phyloP scores from a whole-genome alignment of 1,139 yeast species.

The Pneumocystis carinii region DNA sequence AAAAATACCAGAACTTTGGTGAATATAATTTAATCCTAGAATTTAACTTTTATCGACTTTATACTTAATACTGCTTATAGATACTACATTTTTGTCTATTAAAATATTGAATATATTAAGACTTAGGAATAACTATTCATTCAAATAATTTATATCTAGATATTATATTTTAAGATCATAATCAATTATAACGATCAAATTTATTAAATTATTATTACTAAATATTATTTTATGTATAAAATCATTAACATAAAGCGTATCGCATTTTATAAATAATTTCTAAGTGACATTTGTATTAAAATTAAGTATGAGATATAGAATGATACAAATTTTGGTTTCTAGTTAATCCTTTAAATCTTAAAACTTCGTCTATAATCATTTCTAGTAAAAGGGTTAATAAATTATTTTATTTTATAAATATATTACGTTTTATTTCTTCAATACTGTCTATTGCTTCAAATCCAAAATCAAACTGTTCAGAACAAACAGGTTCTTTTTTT shows the following conservation, averaged over 20 bases:
- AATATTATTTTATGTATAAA: background rate
- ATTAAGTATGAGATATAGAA: background rate
- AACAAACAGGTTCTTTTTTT: conserved; percentile 79
- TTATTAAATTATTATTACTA: background rate
- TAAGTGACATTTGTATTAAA: background rate
- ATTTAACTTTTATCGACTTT: background rate
- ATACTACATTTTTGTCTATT: background rate
- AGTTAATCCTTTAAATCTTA: conserved; percentile 64
- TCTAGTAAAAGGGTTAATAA: conserved; percentile 15
- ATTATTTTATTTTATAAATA: background rate
- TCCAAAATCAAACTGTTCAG: conserved; percentile 68
- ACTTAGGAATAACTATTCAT: background rate
- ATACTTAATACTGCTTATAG: background rate
- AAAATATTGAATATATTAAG: background rate
- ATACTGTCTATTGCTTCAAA: conserved; percentile 80
- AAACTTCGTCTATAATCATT: conserved; percentile 72
- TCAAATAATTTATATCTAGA: background rate
- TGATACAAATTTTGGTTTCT: conserved; percentile 27
- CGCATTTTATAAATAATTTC: background rate
- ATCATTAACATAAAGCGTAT: background rate
- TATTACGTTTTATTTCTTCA: conserved; percentile 43
- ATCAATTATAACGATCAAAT: background rate
- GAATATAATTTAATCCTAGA: background rate
- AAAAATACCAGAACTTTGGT: background rate
- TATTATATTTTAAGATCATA: background rate